phyloP scores from a whole-genome alignment of 371 early-diverging fungal genomes.

The Lichtheimia corymbifera region DNA sequence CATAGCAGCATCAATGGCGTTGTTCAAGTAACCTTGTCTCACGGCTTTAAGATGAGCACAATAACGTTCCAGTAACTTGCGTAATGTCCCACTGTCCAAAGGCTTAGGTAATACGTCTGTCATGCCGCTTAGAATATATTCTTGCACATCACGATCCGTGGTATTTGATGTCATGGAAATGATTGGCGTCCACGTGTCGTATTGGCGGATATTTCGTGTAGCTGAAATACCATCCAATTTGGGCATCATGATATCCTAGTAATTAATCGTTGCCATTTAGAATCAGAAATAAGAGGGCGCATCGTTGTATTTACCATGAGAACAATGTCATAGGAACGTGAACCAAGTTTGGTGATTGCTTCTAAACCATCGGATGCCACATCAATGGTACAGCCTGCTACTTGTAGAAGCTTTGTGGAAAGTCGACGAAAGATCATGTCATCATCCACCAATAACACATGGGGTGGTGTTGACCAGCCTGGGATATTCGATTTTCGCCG shows the following conservation, averaged over 20 bases:
- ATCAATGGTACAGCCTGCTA: conserved; percentile 75
- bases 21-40: too few relatives aligned
- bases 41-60: conserved; percentile 49
- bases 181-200: conserved; percentile 74
- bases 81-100: conserved; percentile 47
- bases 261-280: neutral
- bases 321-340: conserved; percentile 73
- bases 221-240: conserved; percentile 75
- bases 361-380: conserved; percentile 74
- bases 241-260: conserved; percentile 77
- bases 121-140: conserved; percentile 76
- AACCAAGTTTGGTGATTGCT: conserved; percentile 65
- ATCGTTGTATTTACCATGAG: conserved; percentile 58
- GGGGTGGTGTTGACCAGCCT: conserved; percentile 66
- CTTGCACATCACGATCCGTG: conserved; percentile 63
- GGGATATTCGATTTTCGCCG: conserved; percentile 36
- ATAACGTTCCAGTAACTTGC: conserved; percentile 51
- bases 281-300: neutral
- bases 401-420: conserved; percentile 64
- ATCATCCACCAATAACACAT: conserved; percentile 77
- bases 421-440: conserved; percentile 68
- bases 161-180: conserved; percentile 79
- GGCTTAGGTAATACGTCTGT: conserved; percentile 83
- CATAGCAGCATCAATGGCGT: too few relatives aligned
- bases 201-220: conserved; percentile 71